phyloP scores from a whole-genome alignment of 768 basidiomycete species.

The Leccinum subgranulosum region DNA sequence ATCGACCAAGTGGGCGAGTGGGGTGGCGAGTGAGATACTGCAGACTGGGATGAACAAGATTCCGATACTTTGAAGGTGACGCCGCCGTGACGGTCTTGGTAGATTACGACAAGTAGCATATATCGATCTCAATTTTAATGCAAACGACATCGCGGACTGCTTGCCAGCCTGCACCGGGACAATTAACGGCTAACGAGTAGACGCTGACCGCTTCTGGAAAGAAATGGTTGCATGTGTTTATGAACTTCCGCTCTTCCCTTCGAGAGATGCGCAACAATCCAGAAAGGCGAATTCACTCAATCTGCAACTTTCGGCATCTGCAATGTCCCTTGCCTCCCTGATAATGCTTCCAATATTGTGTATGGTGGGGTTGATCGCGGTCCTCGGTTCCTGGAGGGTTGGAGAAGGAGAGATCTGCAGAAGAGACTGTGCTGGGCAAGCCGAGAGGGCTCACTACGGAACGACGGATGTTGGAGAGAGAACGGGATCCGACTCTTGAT shows the following conservation, averaged over 20 bases:
- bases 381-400: too few species aligned
- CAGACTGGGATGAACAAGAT: conserved; percentile 60
- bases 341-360: conserved; percentile 58
- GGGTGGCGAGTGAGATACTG: conserved; percentile 67
- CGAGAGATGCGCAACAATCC: conserved; percentile 48
- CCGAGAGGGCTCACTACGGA: too few species aligned
- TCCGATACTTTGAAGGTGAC: conserved; percentile 24
- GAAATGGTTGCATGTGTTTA: conserved; percentile 60
- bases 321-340: conserved; percentile 48
- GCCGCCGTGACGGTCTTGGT: background rate
- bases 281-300: conserved; percentile 73
- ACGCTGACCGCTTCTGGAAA: conserved; percentile 43
- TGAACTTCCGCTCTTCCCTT: conserved; percentile 70
- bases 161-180: too few species aligned
- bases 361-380: conserved; percentile 52
- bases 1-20: conserved; percentile 63
- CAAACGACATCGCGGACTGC: background rate
- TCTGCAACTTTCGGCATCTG: conserved; percentile 66
- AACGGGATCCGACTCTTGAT: too few species aligned
- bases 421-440: too few species aligned
- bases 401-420: too few species aligned
- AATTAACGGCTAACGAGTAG: background rate
- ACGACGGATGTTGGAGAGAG: too few species aligned
- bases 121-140: background rate
- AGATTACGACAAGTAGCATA: background rate